Conservation (phyloP, 1,284 basidiomycete species). For the Peniophora sp. region DNA sequence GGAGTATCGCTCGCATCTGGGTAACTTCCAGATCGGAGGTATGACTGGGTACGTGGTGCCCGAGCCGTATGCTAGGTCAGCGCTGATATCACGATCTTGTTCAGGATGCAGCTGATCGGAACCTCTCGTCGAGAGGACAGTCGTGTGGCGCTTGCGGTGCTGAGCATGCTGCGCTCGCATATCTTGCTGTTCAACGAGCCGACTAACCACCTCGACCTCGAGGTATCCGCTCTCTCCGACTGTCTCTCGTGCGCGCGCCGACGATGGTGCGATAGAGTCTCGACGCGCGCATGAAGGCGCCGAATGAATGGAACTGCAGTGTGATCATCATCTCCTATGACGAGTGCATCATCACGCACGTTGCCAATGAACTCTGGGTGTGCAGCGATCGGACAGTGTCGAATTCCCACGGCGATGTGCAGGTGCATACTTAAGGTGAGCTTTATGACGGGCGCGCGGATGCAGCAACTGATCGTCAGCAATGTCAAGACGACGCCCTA, state of each 20-base stretch:
- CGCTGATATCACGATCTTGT: neutral
- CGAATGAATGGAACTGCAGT: slow-evolving; percentile 93
- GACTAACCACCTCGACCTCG: slow-evolving; percentile 96
- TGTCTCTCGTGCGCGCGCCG: neutral
- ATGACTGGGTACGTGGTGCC: slow-evolving; percentile 69
- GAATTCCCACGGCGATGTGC: slow-evolving; percentile 88
- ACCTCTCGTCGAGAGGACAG: slow-evolving; percentile 97
- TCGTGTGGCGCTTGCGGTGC: slow-evolving; percentile 90
- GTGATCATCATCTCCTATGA: slow-evolving; percentile 93
- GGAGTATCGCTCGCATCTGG: slow-evolving; percentile 91
- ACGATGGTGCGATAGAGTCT: slow-evolving; percentile 52
- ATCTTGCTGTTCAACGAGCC: slow-evolving; percentile 91
- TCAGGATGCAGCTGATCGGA: slow-evolving; percentile 68
- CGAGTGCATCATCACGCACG: slow-evolving; percentile 84
- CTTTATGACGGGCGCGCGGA: slow-evolving; percentile 11
- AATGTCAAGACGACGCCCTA: slow-evolving; percentile 65
- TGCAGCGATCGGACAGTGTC: slow-evolving; percentile 79
- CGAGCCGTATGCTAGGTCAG: neutral
- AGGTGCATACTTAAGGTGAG: slow-evolving; percentile 86
- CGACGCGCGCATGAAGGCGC: slow-evolving; percentile 88
- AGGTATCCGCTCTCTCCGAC: slow-evolving; percentile 34
- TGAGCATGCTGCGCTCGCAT: slow-evolving; percentile 85
- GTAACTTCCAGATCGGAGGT: slow-evolving; percentile 98
- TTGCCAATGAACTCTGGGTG: slow-evolving; percentile 84
- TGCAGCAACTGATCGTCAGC: slow-evolving; percentile 70